Percentiles rank a stretch among this genome's conserved stretches.
phyloP scores from a whole-genome alignment of 2,329 filamentous ascomycete genomes.

The Penicillium sp. region DNA sequence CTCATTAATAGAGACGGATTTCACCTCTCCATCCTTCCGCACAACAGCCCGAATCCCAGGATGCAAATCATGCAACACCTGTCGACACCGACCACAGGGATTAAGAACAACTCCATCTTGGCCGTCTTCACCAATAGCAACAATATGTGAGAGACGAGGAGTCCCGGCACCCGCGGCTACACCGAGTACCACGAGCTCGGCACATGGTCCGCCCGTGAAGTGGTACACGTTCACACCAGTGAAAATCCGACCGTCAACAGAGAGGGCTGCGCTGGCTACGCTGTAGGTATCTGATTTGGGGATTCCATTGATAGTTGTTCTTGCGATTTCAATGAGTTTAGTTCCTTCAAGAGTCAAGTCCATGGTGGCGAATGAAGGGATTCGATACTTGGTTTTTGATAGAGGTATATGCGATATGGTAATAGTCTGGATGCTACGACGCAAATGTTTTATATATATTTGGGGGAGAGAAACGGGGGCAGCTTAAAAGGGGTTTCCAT shows the following conservation, averaged over 20 bases:
- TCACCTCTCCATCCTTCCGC: neutral
- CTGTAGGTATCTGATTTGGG: slow-evolving; percentile 18
- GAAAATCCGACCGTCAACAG: slow-evolving; percentile 18
- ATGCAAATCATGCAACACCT: slow-evolving; percentile 27
- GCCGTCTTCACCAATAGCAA: slow-evolving; percentile 23
- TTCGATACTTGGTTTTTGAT: neutral
- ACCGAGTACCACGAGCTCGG: slow-evolving; percentile 29
- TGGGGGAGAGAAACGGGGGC: no score
- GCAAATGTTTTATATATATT: neutral
- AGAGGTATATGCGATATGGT: neutral
- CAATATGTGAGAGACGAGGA: slow-evolving; percentile 23
- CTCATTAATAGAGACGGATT: neutral
- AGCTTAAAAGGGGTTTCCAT: neutral
- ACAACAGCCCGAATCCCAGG: slow-evolving; percentile 26
- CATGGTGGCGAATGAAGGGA: neutral
- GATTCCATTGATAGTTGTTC: slow-evolving; percentile 7
- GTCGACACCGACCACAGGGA: slow-evolving; percentile 30
- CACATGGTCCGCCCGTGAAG: slow-evolving; percentile 31
- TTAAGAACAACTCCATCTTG: slow-evolving; percentile 19
- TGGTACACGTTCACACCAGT: slow-evolving; percentile 26
- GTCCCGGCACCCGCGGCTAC: slow-evolving; percentile 23
- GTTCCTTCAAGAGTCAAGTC: neutral
- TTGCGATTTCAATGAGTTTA: neutral
- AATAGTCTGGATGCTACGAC: neutral
- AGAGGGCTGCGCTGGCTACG: slow-evolving; percentile 18